phyloP scores from a whole-genome alignment of 1,284 basidiomycete species.

The Papiliotrema terrestris region DNA sequence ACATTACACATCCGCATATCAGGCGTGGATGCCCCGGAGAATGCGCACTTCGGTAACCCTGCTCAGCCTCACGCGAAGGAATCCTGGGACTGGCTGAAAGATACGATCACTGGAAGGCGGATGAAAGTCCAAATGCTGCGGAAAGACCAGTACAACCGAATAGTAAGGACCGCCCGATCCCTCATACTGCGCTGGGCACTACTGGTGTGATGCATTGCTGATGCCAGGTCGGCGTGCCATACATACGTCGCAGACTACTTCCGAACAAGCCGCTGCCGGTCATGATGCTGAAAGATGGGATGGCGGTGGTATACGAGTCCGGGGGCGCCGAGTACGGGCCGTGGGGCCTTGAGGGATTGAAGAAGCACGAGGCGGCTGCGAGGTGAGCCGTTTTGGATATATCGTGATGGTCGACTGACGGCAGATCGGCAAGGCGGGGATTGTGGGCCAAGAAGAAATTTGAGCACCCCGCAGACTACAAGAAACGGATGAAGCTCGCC shows the following conservation, averaged over 20 bases:
- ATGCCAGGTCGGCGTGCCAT: conserved; percentile 63
- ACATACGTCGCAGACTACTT: conserved; percentile 48
- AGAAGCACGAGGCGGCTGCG: conserved; percentile 61
- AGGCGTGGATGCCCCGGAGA: conserved; percentile 85
- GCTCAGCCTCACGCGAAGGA: conserved; percentile 69
- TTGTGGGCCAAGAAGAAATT: conserved; percentile 62
- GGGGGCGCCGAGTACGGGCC: conserved; percentile 72
- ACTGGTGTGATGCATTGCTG: background rate
- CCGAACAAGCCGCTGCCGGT: conserved; percentile 61
- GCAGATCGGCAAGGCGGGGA: conserved; percentile 58
- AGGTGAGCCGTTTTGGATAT: conserved; percentile 53
- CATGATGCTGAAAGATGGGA: conserved; percentile 73
- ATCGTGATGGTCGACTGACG: conserved; percentile 5
- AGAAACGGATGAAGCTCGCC: conserved; percentile 55
- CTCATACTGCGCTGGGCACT: background rate
- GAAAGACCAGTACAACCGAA: conserved; percentile 75
- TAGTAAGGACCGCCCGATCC: conserved; percentile 56
- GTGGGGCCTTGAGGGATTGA: conserved; percentile 61
- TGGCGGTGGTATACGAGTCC: conserved; percentile 70
- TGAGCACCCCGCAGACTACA: conserved; percentile 76
- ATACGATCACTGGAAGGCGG: conserved; percentile 54
- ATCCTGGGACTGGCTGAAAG: conserved; percentile 65
- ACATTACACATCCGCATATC: conserved; percentile 81
- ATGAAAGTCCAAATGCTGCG: conserved; percentile 59
- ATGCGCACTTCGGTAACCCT: conserved; percentile 71